Evolutionary conservation across 208 protist species (phyloP).

Genomic region (Wallacemonas rigidus): DNA sequence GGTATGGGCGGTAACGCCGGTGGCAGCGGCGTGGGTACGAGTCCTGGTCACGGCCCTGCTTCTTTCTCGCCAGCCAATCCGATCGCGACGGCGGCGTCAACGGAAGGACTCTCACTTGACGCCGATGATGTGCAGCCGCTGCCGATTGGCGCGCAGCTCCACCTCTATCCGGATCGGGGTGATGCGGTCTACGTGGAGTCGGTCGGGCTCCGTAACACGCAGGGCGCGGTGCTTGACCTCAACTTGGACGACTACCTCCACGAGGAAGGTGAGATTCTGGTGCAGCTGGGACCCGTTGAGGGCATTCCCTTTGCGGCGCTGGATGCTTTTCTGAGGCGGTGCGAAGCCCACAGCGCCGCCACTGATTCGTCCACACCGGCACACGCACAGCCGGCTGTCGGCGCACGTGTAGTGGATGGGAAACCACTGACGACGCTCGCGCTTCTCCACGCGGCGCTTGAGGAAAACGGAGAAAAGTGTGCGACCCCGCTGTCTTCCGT

Average conservation of each 20-base stretch:
- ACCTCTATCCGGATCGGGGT: conserved; percentile 65
- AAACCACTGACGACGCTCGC: neutral
- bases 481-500: too few species aligned
- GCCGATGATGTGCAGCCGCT: conserved; percentile 35
- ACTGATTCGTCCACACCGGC: too few species aligned
- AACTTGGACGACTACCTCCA: conserved; percentile 67
- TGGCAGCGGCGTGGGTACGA: neutral
- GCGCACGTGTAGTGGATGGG: neutral
- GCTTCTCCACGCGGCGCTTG: conserved; percentile 13
- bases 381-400: neutral
- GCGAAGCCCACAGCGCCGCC: conserved; percentile 14
- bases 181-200: conserved; percentile 59
- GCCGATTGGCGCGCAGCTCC: conserved; percentile 65
- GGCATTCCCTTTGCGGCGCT: conserved; percentile 73
- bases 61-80: conserved; percentile 13
- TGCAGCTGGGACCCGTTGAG: conserved; percentile 74
- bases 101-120: conserved; percentile 28
- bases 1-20: neutral
- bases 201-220: conserved; percentile 40
- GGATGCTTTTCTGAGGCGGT: conserved; percentile 45
- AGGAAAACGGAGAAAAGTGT: neutral
- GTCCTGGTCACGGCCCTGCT: neutral
- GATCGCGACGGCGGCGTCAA: conserved; percentile 48
- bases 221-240: conserved; percentile 30
- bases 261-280: conserved; percentile 76